Evolutionary conservation across 1,284 basidiomycete genomes (phyloP), one percentile per base, ranked within the genome.

Genomic region (Puccinia sorghi): DNA sequence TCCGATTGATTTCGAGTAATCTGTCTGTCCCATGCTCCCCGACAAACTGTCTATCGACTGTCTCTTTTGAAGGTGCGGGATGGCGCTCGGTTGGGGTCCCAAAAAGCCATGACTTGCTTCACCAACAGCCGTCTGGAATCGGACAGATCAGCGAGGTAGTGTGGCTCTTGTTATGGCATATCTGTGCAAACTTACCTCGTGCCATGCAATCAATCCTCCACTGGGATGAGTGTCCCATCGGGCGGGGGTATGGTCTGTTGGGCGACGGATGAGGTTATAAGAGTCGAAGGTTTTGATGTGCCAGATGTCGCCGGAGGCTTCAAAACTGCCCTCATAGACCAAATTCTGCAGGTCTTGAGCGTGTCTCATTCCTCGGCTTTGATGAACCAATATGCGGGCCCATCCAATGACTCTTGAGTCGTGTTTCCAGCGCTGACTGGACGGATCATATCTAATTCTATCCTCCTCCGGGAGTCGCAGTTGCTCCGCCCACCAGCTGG

Each of bases 21-120:
- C 59, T 7, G 39, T 93, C 79, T 48, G 46, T 15, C 25, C 20
- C 41, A 52, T 48, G 41, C 66, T 37, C 79, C 81, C 11, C 81
- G 80, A 52, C 81, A 61, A 72, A 81, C 82, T 56, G 81, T 81
- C 27, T 20, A 69, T 25, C 80, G 80, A 48, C 87, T 88, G 9
- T 86, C 86, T 37, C 89, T 87, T 86, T 90, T 90, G 81, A 78
- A 78, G 17, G 56, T 59, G 50, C 7, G 43, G 88, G 52, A 90
- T 86, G 81, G 86, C 86, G 63, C 82, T 27, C 11, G 20, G n/a
- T 7, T 13, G 15, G 13, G 57, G 6, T 2, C n/a, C 13, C 20
- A 22, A 11, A 3, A 22, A 13, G 11, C 1, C n/a, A 57, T 57
- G n/a, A 17, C 13, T 52, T 52, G 12, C 7, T 17, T 52, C 50